Conservation (phyloP, 108 stramenopile genomes). For the Pelagomonas calceolata region DNA sequence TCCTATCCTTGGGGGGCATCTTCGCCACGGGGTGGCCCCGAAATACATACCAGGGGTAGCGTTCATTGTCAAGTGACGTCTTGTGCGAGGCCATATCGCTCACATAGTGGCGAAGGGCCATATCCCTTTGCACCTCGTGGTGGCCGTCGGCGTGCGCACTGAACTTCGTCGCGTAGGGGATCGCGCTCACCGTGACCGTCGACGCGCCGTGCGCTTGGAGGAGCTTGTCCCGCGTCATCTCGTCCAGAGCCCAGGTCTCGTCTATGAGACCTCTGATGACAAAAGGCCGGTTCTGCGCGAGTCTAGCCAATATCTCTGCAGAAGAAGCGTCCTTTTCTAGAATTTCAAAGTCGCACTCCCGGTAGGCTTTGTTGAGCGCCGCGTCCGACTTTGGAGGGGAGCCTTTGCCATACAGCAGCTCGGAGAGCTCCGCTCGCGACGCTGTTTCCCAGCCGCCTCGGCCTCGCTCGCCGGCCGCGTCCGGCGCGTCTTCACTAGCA, state of each 20-base stretch:
- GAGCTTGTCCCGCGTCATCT: not conserved
- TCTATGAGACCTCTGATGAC: too few relatives aligned
- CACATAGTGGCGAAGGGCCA: constrained; percentile 11
- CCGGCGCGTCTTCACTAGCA: not conserved
- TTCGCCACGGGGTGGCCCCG: not conserved
- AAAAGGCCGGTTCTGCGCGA: too few relatives aligned
- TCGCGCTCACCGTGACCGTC: constrained; percentile 9
- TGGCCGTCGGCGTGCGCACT: too few relatives aligned
- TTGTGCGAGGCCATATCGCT: not conserved
- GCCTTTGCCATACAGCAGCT: not conserved
- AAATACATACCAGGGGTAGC: constrained; percentile 18
- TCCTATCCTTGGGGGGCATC: not conserved
- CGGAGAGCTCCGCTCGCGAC: not conserved
- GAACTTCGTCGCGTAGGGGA: constrained; percentile 17
- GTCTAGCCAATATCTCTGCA: too few relatives aligned
- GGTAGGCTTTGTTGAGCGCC: too few relatives aligned
- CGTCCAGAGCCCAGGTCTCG: too few relatives aligned
- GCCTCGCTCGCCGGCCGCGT: not conserved
- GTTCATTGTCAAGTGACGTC: not conserved
- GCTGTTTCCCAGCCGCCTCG: not conserved
- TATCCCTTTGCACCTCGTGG: not conserved
- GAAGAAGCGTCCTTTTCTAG: not conserved
- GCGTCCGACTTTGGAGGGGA: not conserved
- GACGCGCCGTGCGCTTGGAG: not conserved
- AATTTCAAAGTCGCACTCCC: not conserved